Conservation (phyloP, 768 basidiomycete species). For the Collybia nuda region DNA sequence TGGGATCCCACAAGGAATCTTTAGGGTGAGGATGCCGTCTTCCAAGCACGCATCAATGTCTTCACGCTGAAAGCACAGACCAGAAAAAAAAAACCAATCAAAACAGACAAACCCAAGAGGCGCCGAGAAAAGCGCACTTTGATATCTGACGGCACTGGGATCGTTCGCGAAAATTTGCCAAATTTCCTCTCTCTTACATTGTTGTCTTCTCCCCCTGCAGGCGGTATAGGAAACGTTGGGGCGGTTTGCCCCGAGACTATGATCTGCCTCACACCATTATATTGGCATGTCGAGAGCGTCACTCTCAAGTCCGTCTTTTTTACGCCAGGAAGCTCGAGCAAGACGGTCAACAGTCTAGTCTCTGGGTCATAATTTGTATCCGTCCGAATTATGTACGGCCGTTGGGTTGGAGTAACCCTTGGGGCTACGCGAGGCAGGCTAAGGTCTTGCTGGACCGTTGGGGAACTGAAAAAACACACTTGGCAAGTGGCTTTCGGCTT, state of each 20-base stretch:
- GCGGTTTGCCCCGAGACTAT: conserved; percentile 48
- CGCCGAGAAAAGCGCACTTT: conserved; percentile 41
- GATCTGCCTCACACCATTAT: conserved; percentile 64
- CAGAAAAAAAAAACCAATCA: conserved; percentile 15
- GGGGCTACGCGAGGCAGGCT: conserved; percentile 13
- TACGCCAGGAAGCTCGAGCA: conserved; percentile 73
- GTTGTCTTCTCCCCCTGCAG: conserved; percentile 20
- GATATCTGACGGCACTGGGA: conserved; percentile 55
- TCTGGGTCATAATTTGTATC: conserved; percentile 59
- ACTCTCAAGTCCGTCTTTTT: conserved; percentile 56
- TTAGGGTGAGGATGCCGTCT: conserved; percentile 61
- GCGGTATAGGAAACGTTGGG: conserved; percentile 34
- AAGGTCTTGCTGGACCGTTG: conserved; percentile 12
- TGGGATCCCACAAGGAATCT: conserved; percentile 49
- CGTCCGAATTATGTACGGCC: conserved; percentile 51
- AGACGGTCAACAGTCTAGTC: conserved; percentile 50
- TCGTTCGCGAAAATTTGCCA: conserved; percentile 46
- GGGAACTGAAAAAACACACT: conserved; percentile 16
- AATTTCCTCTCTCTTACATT: conserved; percentile 51
- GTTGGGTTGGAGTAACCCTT: conserved; percentile 10
- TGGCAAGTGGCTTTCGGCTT: conserved; percentile 2
- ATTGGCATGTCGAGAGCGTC: conserved; percentile 57
- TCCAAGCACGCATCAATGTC: conserved; percentile 56
- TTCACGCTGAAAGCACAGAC: conserved; percentile 33
- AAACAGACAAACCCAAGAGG: conserved; percentile 15